Evolutionary conservation across 768 basidiomycete species (phyloP).

Genomic region (Mycena venus): DNA sequence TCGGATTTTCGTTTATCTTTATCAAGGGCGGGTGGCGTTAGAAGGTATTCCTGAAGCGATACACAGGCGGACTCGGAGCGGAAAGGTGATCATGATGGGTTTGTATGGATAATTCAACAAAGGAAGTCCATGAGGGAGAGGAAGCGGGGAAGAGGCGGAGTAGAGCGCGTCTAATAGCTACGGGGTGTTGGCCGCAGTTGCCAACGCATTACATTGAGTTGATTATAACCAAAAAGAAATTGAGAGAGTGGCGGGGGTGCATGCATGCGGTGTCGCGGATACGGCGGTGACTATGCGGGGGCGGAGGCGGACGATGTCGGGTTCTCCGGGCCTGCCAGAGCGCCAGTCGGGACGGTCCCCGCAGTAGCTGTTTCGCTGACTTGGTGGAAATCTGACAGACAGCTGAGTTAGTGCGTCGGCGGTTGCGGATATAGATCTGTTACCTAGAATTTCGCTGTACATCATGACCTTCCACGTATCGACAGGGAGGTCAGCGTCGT

Average conservation of each 20-base stretch:
- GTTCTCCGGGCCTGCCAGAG: conserved; percentile 75
- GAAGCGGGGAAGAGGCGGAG: conserved; percentile 8
- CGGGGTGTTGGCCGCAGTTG: conserved; percentile 12
- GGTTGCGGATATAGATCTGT: neutral
- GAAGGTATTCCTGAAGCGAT: conserved; percentile 14
- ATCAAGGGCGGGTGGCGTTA: neutral
- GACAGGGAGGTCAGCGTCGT: conserved; percentile 97
- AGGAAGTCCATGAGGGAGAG: conserved; percentile 9
- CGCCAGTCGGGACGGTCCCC: conserved; percentile 71
- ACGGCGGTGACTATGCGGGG: conserved; percentile 30
- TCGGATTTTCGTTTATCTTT: neutral
- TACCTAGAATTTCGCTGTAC: conserved; percentile 98
- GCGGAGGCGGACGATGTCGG: conserved; percentile 36
- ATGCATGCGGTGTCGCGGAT: neutral
- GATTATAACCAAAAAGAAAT: conserved; percentile 23
- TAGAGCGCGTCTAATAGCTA: conserved; percentile 24
- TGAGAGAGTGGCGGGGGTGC: neutral
- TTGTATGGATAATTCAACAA: conserved; percentile 18
- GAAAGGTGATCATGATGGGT: neutral
- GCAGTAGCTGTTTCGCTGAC: conserved; percentile 67
- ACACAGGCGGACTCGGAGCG: neutral
- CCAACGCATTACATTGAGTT: conserved; percentile 29
- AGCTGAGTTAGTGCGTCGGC: neutral
- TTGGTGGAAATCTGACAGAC: conserved; percentile 80
- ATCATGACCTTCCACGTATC: conserved; percentile 99